Evolutionary conservation across 441 rosid genomes (phyloP).

Genomic region (Euphorbia schlechtendalii): DNA sequence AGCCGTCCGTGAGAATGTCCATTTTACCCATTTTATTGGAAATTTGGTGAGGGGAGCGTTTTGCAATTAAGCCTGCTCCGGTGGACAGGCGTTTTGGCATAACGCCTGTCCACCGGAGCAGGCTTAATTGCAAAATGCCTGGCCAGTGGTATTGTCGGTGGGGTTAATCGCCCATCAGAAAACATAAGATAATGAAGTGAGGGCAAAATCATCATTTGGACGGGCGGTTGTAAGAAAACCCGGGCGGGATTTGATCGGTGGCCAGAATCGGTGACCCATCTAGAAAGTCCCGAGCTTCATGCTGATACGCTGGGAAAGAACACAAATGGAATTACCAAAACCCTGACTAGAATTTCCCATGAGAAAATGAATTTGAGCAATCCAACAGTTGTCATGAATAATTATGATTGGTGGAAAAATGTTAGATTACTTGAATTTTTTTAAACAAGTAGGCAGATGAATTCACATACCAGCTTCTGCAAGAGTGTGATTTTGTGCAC

Average conservation of each 20-base stretch:
- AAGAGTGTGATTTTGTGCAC: slow-evolving; percentile 74
- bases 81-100: too few relatives aligned
- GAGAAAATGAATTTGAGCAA: slow-evolving; percentile 7
- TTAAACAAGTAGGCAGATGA: slow-evolving; percentile 68
- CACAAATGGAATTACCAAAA: slow-evolving; percentile 43
- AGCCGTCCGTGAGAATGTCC: too few relatives aligned
- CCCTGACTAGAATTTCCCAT: slow-evolving; percentile 40
- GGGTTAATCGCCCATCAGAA: too few relatives aligned
- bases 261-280: slow-evolving; percentile 92
- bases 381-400: slow-evolving; percentile 46
- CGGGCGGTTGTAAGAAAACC: too few relatives aligned
- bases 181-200: too few relatives aligned
- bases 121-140: too few relatives aligned
- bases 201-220: too few relatives aligned
- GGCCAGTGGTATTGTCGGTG: too few relatives aligned
- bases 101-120: too few relatives aligned
- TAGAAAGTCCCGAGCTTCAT: slow-evolving; percentile 87
- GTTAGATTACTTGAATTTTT: slow-evolving; percentile 67
- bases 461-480: slow-evolving; percentile 89
- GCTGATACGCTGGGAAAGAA: slow-evolving; percentile 46
- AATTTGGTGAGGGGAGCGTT: too few relatives aligned
- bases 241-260: slow-evolving; percentile 82
- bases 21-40: too few relatives aligned
- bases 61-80: too few relatives aligned
- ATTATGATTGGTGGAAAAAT: slow-evolving; percentile 97